Evolutionary conservation across 441 rosid genomes (phyloP), one percentile per base, ranked within the genome.

Genomic region (Manihot esculenta): DNA sequence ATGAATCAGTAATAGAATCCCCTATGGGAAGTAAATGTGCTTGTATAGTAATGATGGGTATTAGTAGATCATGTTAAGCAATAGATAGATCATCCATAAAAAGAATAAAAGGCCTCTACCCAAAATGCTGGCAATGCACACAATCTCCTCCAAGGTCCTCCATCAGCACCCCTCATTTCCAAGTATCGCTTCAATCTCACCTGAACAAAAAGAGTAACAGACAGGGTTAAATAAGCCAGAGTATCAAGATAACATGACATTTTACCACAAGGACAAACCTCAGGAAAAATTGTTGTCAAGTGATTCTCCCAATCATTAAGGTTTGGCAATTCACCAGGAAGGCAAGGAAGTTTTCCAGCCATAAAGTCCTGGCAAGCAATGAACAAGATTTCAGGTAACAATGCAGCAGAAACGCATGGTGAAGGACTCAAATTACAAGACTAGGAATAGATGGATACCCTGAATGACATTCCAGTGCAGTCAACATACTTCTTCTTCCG

Each of bases 151-250:
- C 97, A 93, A 55, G 99, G 98, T 74, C 99, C 98, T 79, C 99
- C 98, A 85, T 93, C 99, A 82, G 98, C 97, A 66, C 99, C 99
- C 80, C 98, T 93, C 99, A 96, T 96, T 84, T 96, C 99, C 85
- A 96, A 81, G 83, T 93, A 96, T 66, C 99, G 87, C 89, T 96
- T 95, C 76, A 95, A 79, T 73, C 99, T 87, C 69, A 93, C 99
- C 98, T 93, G 84, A 72, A 82, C 56, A 50, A 74, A 68, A 68
- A n/a, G 50, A 70, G 50, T 53, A 62, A 58, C 56, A 42, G 15
- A 23, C 24, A 51, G 30, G 69, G 21, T 73, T 70, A 78, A 70
- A 72, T 49, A 55, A 63, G 54, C 50, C 63, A 49, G 42, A 24
- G 44, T 47, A 69, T 57, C 27, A 38, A 21, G 54, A 64, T 64